phyloP scores from a whole-genome alignment of 208 protist species.

The Naegleria fowleri region DNA sequence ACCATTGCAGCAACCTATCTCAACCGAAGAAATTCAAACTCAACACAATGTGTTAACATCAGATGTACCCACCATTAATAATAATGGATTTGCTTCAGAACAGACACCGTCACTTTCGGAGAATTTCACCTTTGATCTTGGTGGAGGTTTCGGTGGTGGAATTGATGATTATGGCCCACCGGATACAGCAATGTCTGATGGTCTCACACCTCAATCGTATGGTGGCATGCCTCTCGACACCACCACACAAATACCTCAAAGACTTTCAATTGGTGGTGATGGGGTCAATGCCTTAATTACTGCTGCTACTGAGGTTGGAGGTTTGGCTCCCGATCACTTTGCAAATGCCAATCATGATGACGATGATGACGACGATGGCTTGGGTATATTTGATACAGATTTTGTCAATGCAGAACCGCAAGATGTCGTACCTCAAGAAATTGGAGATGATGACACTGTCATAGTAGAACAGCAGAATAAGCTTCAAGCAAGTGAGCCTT shows the following conservation, averaged over 20 bases:
- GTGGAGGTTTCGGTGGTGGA: not conserved
- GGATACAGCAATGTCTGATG: not conserved
- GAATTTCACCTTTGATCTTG: not conserved
- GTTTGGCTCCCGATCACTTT: not conserved
- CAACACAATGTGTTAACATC: no score
- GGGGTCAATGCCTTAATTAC: not conserved
- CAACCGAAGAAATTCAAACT: no score
- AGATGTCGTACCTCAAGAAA: not conserved
- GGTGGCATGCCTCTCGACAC: not conserved
- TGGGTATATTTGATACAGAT: conserved; percentile 23
- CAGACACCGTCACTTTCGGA: not conserved
- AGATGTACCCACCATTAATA: no score
- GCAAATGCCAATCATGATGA: conserved; percentile 12
- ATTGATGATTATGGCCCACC: not conserved
- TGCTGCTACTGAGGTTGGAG: not conserved
- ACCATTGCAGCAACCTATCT: no score
- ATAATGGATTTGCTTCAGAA: not conserved
- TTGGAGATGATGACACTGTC: not conserved
- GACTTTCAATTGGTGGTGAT: not conserved
- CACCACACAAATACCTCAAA: not conserved
- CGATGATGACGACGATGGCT: conserved; percentile 34
- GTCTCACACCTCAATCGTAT: no score
- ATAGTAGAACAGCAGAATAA: not conserved
- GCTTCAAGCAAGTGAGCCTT: not conserved
- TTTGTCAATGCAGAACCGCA: not conserved